Conservation (phyloP, 2,329 filamentous ascomycete genomes). For the Juglanconis oblonga region DNA sequence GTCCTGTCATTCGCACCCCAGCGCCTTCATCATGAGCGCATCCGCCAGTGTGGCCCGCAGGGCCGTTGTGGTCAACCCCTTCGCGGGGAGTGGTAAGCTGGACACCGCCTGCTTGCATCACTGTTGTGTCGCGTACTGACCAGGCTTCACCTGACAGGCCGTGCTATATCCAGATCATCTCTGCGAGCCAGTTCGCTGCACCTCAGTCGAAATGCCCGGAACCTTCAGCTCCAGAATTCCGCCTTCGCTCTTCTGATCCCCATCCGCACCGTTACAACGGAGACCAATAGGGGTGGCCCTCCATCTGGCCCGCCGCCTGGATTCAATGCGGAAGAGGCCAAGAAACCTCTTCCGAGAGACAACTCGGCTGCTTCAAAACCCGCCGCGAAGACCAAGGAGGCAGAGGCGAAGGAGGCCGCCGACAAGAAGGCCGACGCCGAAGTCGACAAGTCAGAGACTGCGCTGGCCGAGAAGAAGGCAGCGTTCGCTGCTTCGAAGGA, state of each 20-base stretch:
- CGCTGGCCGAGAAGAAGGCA: conserved; percentile 60
- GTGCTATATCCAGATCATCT: conserved; percentile 42
- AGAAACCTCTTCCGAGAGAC: conserved; percentile 72
- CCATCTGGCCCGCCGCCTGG: conserved; percentile 75
- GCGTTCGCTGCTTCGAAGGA: conserved; percentile 60
- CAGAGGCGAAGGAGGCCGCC: conserved; percentile 25
- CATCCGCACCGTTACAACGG: conserved; percentile 54
- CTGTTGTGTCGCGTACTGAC: conserved; percentile 24
- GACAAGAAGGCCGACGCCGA: conserved; percentile 22
- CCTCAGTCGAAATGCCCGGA: conserved; percentile 44
- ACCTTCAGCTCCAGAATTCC: conserved; percentile 42
- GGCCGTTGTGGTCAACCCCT: conserved; percentile 51
- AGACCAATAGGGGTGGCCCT: conserved; percentile 48
- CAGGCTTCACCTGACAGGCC: conserved; percentile 31
- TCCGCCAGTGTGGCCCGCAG: conserved; percentile 54
- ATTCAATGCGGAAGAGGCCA: conserved; percentile 86
- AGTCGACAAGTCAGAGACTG: conserved; percentile 36
- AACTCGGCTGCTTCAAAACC: conserved; percentile 33
- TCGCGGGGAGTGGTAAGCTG: conserved; percentile 46
- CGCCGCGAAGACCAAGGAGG: conserved; percentile 31
- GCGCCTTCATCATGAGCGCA: conserved; percentile 46
- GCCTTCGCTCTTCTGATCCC: conserved; percentile 58
- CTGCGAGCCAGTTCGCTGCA: conserved; percentile 45
- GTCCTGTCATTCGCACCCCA: background rate
- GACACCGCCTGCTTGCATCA: conserved; percentile 3